These are phyloP conservation scores for Colletotrichum chrysophilum DNA, from an alignment of 2,329 filamentous ascomycete species.

Conservation along the genomic window DNA sequence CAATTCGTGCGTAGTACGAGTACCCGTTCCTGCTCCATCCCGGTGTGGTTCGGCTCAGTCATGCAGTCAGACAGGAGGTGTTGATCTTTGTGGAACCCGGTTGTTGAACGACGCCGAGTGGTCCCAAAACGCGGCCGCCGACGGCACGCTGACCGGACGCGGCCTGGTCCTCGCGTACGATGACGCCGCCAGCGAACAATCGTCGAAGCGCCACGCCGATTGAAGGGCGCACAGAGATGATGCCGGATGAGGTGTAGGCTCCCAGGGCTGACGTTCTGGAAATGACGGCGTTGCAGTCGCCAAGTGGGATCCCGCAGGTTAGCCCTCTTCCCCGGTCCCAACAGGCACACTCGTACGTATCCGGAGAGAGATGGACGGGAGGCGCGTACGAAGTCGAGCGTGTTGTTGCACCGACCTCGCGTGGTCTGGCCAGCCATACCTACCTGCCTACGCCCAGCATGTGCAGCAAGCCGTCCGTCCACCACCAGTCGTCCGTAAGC, in stretches of 20 bases:
- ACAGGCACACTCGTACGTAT: background rate
- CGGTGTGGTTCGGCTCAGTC: background rate
- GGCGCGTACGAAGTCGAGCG: background rate
- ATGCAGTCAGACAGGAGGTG: conserved; percentile 10
- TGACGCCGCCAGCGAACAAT: background rate
- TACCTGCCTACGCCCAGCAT: background rate
- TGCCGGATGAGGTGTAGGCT: background rate
- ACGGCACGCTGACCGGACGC: background rate
- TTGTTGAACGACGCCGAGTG: background rate
- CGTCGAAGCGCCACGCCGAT: background rate
- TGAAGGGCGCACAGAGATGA: background rate
- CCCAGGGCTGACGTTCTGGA: conserved; percentile 2
- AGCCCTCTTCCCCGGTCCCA: background rate
- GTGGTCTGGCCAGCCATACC: background rate
- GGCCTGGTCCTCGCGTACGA: background rate
- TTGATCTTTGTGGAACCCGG: conserved; percentile 4
- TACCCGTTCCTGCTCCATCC: background rate
- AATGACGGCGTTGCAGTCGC: conserved; percentile 12
- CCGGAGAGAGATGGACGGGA: background rate
- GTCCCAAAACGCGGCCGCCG: background rate
- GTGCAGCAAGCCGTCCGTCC: background rate
- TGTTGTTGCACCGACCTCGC: background rate
- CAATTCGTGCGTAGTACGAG: background rate
- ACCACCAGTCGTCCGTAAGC: background rate
- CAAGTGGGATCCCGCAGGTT: background rate